Base-by-base conservation (phyloP, 116 monocot species). In the Papilionanthe hybrid region DNA sequence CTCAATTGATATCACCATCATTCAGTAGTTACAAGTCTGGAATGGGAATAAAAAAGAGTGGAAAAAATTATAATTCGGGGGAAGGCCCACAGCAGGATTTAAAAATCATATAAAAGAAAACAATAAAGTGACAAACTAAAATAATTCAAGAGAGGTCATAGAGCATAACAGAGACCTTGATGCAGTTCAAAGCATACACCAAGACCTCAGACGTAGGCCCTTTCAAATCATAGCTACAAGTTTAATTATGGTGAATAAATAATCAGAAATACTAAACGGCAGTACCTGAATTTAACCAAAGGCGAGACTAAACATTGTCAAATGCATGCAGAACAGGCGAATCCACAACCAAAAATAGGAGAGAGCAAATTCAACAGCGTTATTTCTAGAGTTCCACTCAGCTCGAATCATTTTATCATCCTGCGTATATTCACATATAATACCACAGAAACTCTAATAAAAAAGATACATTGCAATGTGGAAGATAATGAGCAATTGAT, bases 381-480 rank as follows among this genome's bases (percentile, higher is more conserved):
- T 68, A 68, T 68, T 68, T 68, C 12, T 5, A 29, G 28, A 68
- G 29, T 30, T 27, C 27, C 68, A 68, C 30, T 13, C 29, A 68
- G 68, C 68, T 68, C 68, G 29, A 19, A 58, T 13, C 29, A 68
- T 9, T 68, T 68, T 68, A 68, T 68, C 68, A 68, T 29, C 68
- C 68, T 68, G 68, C 68, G 11, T 68, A 67, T 67, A 68, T 32
- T 68, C 68, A 7, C 68, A 30, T 27, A 68, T 68, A 30, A 67
- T 68, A 12, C 29, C n/a, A 29, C 30, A 15, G 27, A 30, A 68
- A 68, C 68, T 32, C 12, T 30, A 25, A 7, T 22, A 63, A 68
- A 68, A 20, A 27, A 68, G 68, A 29, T 32, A 30, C 68, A 29
- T 68, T 30, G 11, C 68, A 68, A 30, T 68, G 29, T 68, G 63